phyloP scores from a whole-genome alignment of 2,329 filamentous ascomycete genomes.

The Xylariales sp. region DNA sequence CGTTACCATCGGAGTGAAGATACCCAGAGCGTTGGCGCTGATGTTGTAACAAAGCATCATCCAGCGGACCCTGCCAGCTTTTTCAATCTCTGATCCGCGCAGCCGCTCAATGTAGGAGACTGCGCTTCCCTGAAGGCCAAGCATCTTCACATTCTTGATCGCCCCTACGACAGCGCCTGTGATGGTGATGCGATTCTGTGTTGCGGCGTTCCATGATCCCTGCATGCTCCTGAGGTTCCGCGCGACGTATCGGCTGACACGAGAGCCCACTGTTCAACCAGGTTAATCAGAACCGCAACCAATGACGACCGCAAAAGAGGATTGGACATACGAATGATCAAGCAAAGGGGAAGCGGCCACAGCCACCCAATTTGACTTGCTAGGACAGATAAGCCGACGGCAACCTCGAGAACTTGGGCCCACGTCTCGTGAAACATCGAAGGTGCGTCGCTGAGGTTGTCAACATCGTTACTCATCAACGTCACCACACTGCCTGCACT shows the following conservation, averaged over 20 bases:
- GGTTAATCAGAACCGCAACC: constrained; percentile 11
- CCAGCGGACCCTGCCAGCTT: constrained; percentile 30
- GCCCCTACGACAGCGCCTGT: constrained; percentile 24
- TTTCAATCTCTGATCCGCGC: constrained; percentile 26
- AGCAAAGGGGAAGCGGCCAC: constrained; percentile 31
- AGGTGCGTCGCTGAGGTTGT: constrained; percentile 23
- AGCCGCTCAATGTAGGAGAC: constrained; percentile 17
- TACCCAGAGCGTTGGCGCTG: constrained; percentile 30
- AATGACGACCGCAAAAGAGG: constrained; percentile 24
- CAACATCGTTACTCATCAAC: constrained; percentile 35
- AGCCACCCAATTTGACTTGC: constrained; percentile 36
- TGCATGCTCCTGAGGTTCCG: constrained; percentile 22
- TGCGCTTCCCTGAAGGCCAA: constrained; percentile 20
- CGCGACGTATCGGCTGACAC: constrained; percentile 31
- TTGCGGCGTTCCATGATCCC: constrained; percentile 32
- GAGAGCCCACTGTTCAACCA: constrained; percentile 33
- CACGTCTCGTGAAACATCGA: constrained; percentile 37
- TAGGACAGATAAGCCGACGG: constrained; percentile 33
- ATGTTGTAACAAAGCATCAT: constrained; percentile 35
- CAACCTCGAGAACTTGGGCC: constrained; percentile 34
- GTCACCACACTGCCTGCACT: constrained; percentile 29
- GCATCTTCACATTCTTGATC: constrained; percentile 31
- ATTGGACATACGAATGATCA: constrained; percentile 32
- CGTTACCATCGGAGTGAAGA: constrained; percentile 26
- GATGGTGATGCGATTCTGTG: constrained; percentile 28